Percentiles rank a stretch among this genome's conserved stretches.
Evolutionary conservation across 306 rosid genomes (phyloP).

Genomic region (Quercus alba): DNA sequence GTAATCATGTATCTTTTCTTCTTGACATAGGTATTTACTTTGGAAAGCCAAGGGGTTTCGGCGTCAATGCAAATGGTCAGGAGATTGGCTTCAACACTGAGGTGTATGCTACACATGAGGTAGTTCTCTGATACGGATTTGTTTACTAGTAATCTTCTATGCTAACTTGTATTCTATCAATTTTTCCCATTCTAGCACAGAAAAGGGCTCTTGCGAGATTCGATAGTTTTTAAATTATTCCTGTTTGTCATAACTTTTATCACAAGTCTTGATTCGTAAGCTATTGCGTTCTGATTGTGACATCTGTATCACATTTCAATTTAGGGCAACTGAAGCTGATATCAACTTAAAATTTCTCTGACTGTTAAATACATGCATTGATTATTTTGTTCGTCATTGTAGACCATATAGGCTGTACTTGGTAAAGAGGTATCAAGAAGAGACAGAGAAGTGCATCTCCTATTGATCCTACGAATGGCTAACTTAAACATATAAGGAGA

Average conservation of each 20-base stretch:
- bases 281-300: neutral
- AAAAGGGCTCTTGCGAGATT: neutral
- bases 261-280: neutral
- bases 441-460: neutral
- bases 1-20: neutral
- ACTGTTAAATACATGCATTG: neutral
- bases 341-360: neutral
- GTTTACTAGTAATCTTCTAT: constrained; percentile 1
- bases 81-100: constrained; percentile 89
- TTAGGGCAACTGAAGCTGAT: neutral
- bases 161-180: neutral
- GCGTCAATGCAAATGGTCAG: constrained; percentile 63
- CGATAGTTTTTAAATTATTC: neutral
- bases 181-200: neutral
- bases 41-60: constrained; percentile 86
- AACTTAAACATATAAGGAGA: neutral
- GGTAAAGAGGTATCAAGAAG: neutral
- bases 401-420: neutral
- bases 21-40: constrained; percentile 68
- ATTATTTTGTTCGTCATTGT: neutral
- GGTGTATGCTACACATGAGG: constrained; percentile 72
- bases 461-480: neutral
- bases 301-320: neutral
- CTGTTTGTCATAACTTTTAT: neutral
- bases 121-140: constrained; percentile 24